Evolutionary conservation across 495 filamentous ascomycete species (phyloP), one percentile per base, ranked within the genome.

Genomic region (Podospora anserina): DNA sequence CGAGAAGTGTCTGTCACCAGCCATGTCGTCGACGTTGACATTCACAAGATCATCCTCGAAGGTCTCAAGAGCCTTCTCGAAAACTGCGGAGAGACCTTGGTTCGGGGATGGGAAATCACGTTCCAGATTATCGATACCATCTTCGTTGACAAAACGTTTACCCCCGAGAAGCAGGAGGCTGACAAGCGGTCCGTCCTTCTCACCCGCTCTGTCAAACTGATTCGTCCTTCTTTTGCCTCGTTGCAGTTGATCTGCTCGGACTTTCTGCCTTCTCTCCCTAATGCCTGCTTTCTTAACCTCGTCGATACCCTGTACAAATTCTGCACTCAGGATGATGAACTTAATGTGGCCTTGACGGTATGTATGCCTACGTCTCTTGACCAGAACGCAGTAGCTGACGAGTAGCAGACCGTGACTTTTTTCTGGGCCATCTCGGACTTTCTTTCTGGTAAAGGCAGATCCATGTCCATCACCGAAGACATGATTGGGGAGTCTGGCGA

Each of bases 381-480:
- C 23, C 23, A 5, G n/a, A 2, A 27, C 27, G 23, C 39, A 16
- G 9, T 1, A 58, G 49, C 79, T 79, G 66, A 82, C 74, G 26
- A 62, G 68, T 18, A 69, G 30, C 66, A 90, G 86, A 94, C 92
- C 1, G 90, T 95, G 13, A 96, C 94, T 0, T 96, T 96, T 74
- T 97, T 96, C 79, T 97, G 93, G 90, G 93, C 92, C 69, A 86
- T 96, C 15, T 97, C 95, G 2, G 94, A 97, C 76, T 96, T 92
- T 69, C 84, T 98, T 20, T 85, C 82, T 1, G 75, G 77, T 23
- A 82, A 79, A 74, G 78, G 81, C 74, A 78, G 78, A 70, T 66
- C 78, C 30, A 78, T 83, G 68, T 82, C 79, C 0, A 81, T 85
- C 32, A 83, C 80, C 5, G 78, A 82, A 70, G 79, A 78, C 34